Base-by-base conservation (phyloP, 164 flowering plant genomes). In the Chimonanthus praecox region DNA sequence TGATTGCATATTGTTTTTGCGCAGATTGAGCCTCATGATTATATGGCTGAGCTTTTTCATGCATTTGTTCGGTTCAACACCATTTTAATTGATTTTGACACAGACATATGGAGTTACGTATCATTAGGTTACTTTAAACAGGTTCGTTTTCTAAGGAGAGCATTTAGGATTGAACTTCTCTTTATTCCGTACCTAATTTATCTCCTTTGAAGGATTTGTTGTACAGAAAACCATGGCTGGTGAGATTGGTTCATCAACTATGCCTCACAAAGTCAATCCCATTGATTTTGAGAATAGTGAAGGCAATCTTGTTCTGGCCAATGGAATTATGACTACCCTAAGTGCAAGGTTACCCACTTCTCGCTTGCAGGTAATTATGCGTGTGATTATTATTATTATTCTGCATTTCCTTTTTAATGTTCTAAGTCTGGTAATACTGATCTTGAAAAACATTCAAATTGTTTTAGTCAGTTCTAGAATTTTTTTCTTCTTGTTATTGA, bases 241-340 rank as follows among this genome's bases (percentile, higher is more conserved):
- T 72, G 99, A 96, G 83, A 86, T 94, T 78, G 99, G 98, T n/a
- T 96, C 99, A 21, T 92, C 99, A 70, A 92, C 99, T 10, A 95
- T 95, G 99, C 99, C 98, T 77, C 99, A 96, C 84, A 96, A 96
- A 83, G 99, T 96, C 64, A 96, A 96, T 78, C 99, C 99, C 6
- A 96, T 95, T 82, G 99, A 96, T 82, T 96, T 94, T 80, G 98
- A 96, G 77, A 96, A 96, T 68, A 96, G 99, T 83, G 98, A 92
- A 80, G 99, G 99, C 47, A 96, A 96, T 81, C 92, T 94, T 70
- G 97, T 94, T 18, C 75, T 82, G 72, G 99, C 98, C 66, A 88
- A 88, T 84, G 94, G 72, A 69, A 80, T 64, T 63, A 82, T 94
- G n/a, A 77, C 88, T 67, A 87, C 77, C 73, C 80, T 93, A n/a